Evolutionary conservation across 2,329 filamentous ascomycete species (phyloP), one percentile per base, ranked within the genome.

Genomic region (Mycocentrospora acerina): DNA sequence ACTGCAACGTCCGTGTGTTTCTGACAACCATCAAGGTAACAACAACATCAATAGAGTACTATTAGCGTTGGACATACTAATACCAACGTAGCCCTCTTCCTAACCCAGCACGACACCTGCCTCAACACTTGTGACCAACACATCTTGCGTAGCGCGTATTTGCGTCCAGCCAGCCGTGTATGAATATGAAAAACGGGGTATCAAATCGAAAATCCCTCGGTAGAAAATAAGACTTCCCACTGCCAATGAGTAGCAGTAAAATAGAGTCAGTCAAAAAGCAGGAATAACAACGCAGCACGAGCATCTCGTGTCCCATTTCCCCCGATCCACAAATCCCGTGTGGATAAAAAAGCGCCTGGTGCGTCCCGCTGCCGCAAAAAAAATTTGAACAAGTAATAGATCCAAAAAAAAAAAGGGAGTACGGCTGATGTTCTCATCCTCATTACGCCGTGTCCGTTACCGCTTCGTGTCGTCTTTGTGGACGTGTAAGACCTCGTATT

Each of bases 1-100:
- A n/a, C n/a, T n/a, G n/a, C n/a, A 22, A 22, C 19, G 9, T 22
- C 5, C 9, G 5, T 22, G 5, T 6, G 5, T 22, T 9, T 22
- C 19, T 9, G 5, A 22, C 19, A 22, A 9, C 19, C 5, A 6
- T 22, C 19, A 5, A 22, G 19, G 19, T 22, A 22, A 22, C 9
- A 22, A 22, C 9, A 9, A 22, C 19, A 9, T 22, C 19, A 22
- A 22, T 22, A 85, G 81, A 19, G 14, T 28, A 28, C 26, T 7
- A 28, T 13, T 5, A 13, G 26, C 26, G 12, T 28, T 5, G 12
- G 14, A 12, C 26, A 28, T 13, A 13, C 19, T 22, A 22, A 22
- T 22, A 22, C 19, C 19, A 22, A 9, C n/a, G n/a, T n/a, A n/a
- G n/a, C n/a, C n/a, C n/a, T n/a, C n/a, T n/a, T n/a, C n/a, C n/a